Percentiles rank a stretch among this genome's conserved stretches.
These are phyloP conservation scores for Crucibulum laeve DNA, from an alignment of 768 basidiomycete species.

Conservation along the genomic window DNA sequence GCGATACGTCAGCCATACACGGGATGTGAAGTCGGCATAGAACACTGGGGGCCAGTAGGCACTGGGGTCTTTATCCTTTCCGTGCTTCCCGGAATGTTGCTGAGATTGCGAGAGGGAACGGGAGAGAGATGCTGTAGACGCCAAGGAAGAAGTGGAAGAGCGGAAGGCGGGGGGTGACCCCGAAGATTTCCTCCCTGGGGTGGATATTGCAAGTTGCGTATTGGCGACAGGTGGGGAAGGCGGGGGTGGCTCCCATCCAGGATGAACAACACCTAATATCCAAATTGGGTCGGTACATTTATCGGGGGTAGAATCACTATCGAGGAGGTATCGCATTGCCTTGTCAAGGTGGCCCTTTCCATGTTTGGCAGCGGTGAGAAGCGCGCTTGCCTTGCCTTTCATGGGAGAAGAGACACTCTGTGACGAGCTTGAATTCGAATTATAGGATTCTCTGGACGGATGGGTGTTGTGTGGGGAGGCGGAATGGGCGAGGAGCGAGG, in stretches of 20 bases:
- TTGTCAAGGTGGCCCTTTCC: slow-evolving; percentile 77
- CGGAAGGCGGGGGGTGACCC: slow-evolving; percentile 38
- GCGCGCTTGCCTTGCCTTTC: slow-evolving; percentile 29
- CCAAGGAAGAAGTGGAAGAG: slow-evolving; percentile 32
- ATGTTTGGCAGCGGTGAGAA: slow-evolving; percentile 67
- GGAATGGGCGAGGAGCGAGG: slow-evolving; percentile 52
- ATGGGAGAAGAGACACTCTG: too few species aligned
- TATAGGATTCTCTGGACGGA: slow-evolving; percentile 11
- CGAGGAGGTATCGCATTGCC: slow-evolving; percentile 86
- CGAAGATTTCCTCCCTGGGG: slow-evolving; percentile 10
- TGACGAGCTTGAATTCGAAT: too few species aligned
- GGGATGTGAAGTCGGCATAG: slow-evolving; percentile 84
- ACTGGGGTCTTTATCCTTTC: slow-evolving; percentile 24
- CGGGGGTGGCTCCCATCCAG: slow-evolving; percentile 57
- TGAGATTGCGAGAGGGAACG: slow-evolving; percentile 12
- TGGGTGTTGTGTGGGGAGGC: too few species aligned
- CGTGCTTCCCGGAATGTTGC: slow-evolving; percentile 2
- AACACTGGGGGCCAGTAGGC: slow-evolving; percentile 77
- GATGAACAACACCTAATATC: slow-evolving; percentile 81
- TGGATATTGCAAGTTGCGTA: slow-evolving; percentile 11
- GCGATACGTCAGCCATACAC: slow-evolving; percentile 91
- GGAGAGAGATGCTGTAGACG: slow-evolving; percentile 19
- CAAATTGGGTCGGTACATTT: slow-evolving; percentile 81
- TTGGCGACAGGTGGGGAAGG: slow-evolving; percentile 12
- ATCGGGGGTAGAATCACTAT: slow-evolving; percentile 84